These are phyloP conservation scores for Hypholoma fasciculare DNA, from an alignment of 768 basidiomycete species.

Conservation along the genomic window DNA sequence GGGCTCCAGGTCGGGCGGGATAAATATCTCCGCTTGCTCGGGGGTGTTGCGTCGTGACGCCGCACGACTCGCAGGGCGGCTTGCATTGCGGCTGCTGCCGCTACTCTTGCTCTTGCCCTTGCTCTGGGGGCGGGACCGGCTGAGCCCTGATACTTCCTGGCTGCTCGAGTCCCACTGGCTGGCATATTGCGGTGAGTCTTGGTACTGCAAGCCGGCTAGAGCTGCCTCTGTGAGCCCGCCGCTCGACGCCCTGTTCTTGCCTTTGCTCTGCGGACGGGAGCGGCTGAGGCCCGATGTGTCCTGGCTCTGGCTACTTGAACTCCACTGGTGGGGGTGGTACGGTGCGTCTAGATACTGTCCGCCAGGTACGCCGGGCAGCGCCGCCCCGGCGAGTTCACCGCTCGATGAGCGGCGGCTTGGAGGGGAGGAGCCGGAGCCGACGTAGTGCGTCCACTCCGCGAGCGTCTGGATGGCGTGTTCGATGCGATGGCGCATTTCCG, in stretches of 20 bases:
- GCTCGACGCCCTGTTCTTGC: too few relatives aligned
- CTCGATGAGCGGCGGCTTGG: not conserved
- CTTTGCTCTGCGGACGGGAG: too few relatives aligned
- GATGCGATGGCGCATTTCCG: constrained; percentile 50
- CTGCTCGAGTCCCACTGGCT: not conserved
- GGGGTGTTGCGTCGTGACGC: not conserved
- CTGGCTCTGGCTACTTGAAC: not conserved
- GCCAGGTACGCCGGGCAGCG: not conserved
- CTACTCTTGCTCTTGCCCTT: not conserved
- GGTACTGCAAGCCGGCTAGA: too few relatives aligned
- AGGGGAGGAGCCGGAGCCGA: not conserved
- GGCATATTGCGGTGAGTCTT: too few relatives aligned
- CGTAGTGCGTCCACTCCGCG: constrained; percentile 22
- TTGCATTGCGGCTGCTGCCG: constrained; percentile 7
- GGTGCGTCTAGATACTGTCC: not conserved
- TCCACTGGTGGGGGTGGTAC: not conserved
- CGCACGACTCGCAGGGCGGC: not conserved
- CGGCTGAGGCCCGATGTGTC: too few relatives aligned
- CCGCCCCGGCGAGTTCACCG: not conserved
- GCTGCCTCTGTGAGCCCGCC: too few relatives aligned
- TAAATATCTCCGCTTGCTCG: constrained; percentile 9
- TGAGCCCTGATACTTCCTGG: not conserved
- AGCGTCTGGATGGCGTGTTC: constrained; percentile 49
- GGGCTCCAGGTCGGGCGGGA: constrained; percentile 8
- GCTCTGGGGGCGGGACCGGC: not conserved